phyloP scores from a whole-genome alignment of 2,329 filamentous ascomycete genomes.

The Beauveria sp. region DNA sequence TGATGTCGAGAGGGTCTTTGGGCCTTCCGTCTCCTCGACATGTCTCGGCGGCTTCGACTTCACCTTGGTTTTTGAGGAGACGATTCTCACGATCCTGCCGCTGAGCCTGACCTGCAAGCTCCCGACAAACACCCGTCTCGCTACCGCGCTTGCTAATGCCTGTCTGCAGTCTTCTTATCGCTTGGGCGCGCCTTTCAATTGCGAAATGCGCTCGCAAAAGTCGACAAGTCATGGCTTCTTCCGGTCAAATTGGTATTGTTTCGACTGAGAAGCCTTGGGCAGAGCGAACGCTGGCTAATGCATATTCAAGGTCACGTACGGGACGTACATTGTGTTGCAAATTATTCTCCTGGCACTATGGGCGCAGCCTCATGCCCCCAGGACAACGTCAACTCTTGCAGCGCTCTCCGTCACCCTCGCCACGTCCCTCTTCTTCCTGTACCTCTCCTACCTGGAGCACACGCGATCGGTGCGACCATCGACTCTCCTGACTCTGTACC shows the following conservation, averaged over 20 bases:
- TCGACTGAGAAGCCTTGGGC: neutral
- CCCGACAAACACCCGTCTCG: too few species aligned
- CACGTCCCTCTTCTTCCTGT: slow-evolving; percentile 13
- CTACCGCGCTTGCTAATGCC: neutral
- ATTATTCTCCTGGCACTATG: slow-evolving; percentile 16
- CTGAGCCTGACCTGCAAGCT: slow-evolving; percentile 15
- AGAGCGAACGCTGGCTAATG: neutral
- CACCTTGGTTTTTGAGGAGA: slow-evolving; percentile 22
- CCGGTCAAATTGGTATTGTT: neutral
- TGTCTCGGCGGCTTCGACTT: slow-evolving; percentile 23
- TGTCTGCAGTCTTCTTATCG: neutral
- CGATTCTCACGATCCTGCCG: slow-evolving; percentile 18
- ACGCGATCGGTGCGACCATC: slow-evolving; percentile 24
- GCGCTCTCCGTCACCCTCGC: slow-evolving; percentile 14
- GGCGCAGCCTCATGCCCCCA: slow-evolving; percentile 10
- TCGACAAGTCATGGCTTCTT: slow-evolving; percentile 5
- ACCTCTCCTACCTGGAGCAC: slow-evolving; percentile 26
- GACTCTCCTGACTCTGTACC: slow-evolving; percentile 21
- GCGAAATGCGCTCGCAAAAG: slow-evolving; percentile 1
- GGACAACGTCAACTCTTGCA: slow-evolving; percentile 14
- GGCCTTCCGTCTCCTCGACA: slow-evolving; percentile 13
- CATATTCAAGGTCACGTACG: neutral
- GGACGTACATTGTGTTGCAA: slow-evolving; percentile 7
- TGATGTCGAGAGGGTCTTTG: slow-evolving; percentile 12
- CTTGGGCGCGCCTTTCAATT: slow-evolving; percentile 12